phyloP scores from a whole-genome alignment of 1,139 yeast genomes.

The Kurtzmaniella quercitrusa region DNA sequence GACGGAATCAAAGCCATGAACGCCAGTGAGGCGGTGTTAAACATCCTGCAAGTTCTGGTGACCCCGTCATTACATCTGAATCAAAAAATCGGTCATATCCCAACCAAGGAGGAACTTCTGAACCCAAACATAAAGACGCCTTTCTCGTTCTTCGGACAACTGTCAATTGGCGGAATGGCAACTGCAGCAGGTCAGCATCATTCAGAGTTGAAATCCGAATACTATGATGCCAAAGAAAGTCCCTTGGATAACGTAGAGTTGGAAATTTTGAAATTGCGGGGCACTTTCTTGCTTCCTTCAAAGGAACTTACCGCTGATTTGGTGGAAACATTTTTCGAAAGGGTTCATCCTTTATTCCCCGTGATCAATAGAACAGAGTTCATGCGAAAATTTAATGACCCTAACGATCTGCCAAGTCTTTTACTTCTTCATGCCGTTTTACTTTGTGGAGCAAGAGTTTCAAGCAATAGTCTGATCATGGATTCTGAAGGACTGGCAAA shows the following conservation, averaged over 20 bases:
- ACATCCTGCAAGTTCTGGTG: slow-evolving; percentile 40
- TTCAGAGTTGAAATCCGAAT: slow-evolving; percentile 37
- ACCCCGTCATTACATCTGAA: slow-evolving; percentile 43
- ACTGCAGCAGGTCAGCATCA: slow-evolving; percentile 45
- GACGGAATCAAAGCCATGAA: slow-evolving; percentile 3
- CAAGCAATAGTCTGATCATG: slow-evolving; percentile 50
- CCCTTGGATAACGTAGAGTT: slow-evolving; percentile 62
- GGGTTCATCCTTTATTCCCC: slow-evolving; percentile 69
- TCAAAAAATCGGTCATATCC: slow-evolving; percentile 37
- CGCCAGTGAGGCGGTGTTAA: slow-evolving; percentile 37
- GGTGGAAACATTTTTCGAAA: slow-evolving; percentile 59
- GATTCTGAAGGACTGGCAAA: slow-evolving; percentile 56
- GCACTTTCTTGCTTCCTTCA: slow-evolving; percentile 69
- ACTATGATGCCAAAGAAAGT: slow-evolving; percentile 32
- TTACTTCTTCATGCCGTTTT: slow-evolving; percentile 66
- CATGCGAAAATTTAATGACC: slow-evolving; percentile 52
- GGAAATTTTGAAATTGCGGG: slow-evolving; percentile 62
- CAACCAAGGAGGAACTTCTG: slow-evolving; percentile 32
- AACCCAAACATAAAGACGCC: slow-evolving; percentile 27
- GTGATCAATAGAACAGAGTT: slow-evolving; percentile 64
- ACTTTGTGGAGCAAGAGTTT: slow-evolving; percentile 65
- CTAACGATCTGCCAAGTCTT: slow-evolving; percentile 62
- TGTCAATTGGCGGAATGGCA: slow-evolving; percentile 38
- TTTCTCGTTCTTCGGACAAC: slow-evolving; percentile 40
- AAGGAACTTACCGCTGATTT: slow-evolving; percentile 58